Percentiles rank a stretch among this genome's conserved stretches.
phyloP scores from a whole-genome alignment of 1,284 basidiomycete species.

The Ustilago trichophora region DNA sequence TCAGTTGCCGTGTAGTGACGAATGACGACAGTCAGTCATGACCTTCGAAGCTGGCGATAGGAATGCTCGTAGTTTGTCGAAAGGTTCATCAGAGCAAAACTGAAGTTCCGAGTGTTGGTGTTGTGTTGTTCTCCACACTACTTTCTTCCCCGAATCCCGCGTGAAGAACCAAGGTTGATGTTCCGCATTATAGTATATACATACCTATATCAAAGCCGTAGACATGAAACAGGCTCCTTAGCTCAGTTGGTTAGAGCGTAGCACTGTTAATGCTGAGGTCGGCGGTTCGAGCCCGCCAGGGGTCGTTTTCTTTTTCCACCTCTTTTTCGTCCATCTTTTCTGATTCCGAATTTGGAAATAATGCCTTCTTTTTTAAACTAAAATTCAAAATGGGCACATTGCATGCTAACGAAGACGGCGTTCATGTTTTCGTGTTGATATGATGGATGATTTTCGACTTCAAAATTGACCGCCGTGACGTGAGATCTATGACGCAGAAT shows the following conservation, averaged over 20 bases:
- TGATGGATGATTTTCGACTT: too few relatives aligned
- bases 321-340: not conserved
- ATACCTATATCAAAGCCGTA: too few relatives aligned
- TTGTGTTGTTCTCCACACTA: constrained; percentile 12
- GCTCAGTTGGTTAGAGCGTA: constrained; percentile 61
- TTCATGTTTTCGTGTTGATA: too few relatives aligned
- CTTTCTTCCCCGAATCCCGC: constrained; percentile 1
- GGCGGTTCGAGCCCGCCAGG: constrained; percentile 56
- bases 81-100: too few relatives aligned
- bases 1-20: too few relatives aligned
- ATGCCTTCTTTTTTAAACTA: not conserved
- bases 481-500: too few relatives aligned
- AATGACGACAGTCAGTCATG: too few relatives aligned
- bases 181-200: not conserved
- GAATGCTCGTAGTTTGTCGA: too few relatives aligned
- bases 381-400: too few relatives aligned
- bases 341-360: not conserved
- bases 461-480: too few relatives aligned
- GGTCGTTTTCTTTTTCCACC: constrained; percentile 21
- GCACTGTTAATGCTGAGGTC: constrained; percentile 59
- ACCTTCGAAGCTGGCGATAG: too few relatives aligned
- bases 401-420: too few relatives aligned
- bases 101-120: not conserved
- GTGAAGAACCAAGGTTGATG: not conserved
- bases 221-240: constrained; percentile 17